Evolutionary conservation across 495 filamentous ascomycete species (phyloP).

Genomic region (Cladorrhinum samala): DNA sequence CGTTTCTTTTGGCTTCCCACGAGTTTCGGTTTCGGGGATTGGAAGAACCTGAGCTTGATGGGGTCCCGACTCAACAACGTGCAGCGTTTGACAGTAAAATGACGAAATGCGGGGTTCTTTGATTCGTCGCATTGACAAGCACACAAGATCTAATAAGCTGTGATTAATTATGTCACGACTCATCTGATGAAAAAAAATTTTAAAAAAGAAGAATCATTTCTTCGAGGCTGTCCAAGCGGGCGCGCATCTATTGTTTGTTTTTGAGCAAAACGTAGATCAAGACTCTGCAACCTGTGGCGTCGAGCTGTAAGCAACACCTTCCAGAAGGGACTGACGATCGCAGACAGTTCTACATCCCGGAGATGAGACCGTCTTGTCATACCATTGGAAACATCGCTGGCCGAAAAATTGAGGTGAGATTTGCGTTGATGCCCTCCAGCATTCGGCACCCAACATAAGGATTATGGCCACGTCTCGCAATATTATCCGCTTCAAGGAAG

Average conservation of each 20-base stretch:
- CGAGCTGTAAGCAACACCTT: neutral
- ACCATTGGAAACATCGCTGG: neutral
- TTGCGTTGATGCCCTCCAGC: neutral
- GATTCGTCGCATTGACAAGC: neutral
- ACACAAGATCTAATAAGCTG: too few relatives aligned
- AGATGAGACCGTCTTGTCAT: neutral
- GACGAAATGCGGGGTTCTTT: neutral
- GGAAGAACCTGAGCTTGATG: too few relatives aligned
- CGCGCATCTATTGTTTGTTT: too few relatives aligned
- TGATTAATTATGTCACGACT: neutral
- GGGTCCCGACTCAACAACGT: neutral
- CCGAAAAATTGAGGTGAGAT: neutral
- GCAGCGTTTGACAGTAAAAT: neutral
- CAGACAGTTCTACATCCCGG: neutral
- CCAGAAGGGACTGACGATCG: too few relatives aligned
- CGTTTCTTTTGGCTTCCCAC: too few relatives aligned
- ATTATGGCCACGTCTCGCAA: constrained; percentile 13
- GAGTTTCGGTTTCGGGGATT: too few relatives aligned
- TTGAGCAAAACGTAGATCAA: too few relatives aligned
- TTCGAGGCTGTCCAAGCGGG: too few relatives aligned
- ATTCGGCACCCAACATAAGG: constrained; percentile 3
- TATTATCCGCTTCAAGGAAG: constrained; percentile 29
- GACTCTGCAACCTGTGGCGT: neutral
- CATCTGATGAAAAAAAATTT: too few relatives aligned
- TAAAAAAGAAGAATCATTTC: too few relatives aligned